A percentile compares a stretch with the other conserved stretches of the same genome.
Conservation (phyloP, 2,329 filamentous ascomycete genomes). For the Talaromyces islandicus region DNA sequence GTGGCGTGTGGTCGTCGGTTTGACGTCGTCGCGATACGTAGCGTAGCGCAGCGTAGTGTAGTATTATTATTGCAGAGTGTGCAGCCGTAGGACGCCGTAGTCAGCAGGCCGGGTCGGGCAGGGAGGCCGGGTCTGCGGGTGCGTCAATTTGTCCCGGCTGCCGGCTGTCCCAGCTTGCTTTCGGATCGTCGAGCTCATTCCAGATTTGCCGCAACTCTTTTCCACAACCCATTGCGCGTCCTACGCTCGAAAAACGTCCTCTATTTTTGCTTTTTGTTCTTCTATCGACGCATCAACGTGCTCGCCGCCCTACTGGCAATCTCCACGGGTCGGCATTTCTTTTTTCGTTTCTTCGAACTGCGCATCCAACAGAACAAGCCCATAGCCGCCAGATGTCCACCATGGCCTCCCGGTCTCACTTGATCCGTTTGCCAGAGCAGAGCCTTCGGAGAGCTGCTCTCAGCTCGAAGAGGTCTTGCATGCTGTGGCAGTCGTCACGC, state of each 20-base stretch:
- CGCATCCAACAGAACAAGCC: not conserved
- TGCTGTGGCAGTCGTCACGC: conserved; percentile 16
- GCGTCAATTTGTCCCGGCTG: not conserved
- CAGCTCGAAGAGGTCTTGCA: conserved; percentile 20
- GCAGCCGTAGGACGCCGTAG: not conserved
- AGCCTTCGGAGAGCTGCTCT: conserved; percentile 24
- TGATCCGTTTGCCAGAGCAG: conserved; percentile 29
- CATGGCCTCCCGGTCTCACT: conserved; percentile 36
- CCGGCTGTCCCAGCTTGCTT: conserved; percentile 15
- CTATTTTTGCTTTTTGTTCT: conserved; percentile 1
- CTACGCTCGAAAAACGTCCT: not conserved
- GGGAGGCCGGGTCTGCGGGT: conserved; percentile 1
- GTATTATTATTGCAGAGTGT: not conserved
- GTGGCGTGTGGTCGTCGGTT: conserved; percentile 2
- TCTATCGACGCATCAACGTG: not conserved
- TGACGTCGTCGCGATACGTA: not conserved
- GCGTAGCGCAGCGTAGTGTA: not conserved
- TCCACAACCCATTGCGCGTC: not conserved
- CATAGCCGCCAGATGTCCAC: conserved; percentile 11
- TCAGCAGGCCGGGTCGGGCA: not conserved
- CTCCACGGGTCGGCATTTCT: not conserved
- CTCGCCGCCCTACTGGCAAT: not conserved
- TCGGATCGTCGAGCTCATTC: not conserved
- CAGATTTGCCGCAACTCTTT: not conserved
- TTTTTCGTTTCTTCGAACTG: not conserved